Evolutionary conservation across 495 filamentous ascomycete genomes (phyloP).

Genomic region (Aspergillus olivimuriae): DNA sequence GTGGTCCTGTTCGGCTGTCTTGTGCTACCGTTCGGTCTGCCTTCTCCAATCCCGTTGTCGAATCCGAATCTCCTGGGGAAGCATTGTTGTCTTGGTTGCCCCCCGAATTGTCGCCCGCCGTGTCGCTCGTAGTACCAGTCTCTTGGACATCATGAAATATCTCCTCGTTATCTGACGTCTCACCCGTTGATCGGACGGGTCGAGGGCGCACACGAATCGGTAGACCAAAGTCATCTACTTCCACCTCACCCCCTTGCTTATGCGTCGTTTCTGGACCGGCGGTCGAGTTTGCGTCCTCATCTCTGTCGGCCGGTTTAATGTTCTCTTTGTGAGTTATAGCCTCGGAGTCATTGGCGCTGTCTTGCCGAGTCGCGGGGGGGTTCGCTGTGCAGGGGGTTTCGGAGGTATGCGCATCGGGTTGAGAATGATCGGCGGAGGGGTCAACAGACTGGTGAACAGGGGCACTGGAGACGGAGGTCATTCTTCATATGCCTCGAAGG

Average conservation of each 20-base stretch:
- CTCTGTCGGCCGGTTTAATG: constrained; percentile 4
- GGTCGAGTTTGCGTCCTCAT: constrained; percentile 4
- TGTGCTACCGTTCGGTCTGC: neutral
- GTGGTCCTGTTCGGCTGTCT: neutral
- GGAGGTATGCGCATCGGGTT: constrained; percentile 4
- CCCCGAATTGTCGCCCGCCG: neutral
- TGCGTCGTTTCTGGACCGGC: no score
- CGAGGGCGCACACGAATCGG: constrained; percentile 31
- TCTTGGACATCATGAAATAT: constrained; percentile 20
- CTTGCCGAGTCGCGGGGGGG: neutral
- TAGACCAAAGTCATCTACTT: constrained; percentile 42
- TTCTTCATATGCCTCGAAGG: constrained; percentile 14
- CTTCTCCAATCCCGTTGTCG: neutral
- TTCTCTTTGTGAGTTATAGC: constrained; percentile 14
- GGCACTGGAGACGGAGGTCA: constrained; percentile 16
- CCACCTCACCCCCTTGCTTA: no score
- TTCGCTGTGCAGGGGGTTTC: constrained; percentile 1
- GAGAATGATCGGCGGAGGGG: constrained; percentile 14
- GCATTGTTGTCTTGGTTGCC: constrained; percentile 6
- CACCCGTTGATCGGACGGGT: constrained; percentile 11
- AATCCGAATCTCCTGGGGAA: neutral
- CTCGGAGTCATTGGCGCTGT: constrained; percentile 4
- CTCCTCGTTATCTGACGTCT: constrained; percentile 15
- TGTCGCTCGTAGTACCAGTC: neutral
- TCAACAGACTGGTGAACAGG: constrained; percentile 18